Base-by-base conservation (phyloP, 306 rosid species). In the Hylodesmum podocarpum region DNA sequence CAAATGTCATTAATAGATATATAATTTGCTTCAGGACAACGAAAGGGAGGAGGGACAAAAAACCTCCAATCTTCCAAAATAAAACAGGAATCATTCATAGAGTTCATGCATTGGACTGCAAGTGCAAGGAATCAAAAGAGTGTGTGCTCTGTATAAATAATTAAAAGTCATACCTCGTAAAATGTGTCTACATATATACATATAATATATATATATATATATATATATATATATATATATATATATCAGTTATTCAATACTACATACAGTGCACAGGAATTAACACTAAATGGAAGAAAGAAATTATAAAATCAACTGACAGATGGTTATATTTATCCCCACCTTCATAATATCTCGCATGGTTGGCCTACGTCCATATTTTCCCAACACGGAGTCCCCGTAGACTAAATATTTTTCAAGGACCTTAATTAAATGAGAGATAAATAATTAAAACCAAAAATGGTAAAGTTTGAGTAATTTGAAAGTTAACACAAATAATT, bases 281-380 rank as follows among this genome's bases (percentile, higher is more conserved):
- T 37, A 25, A 46, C 47, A 74, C 31, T 0, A 2, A 81, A 75
- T 57, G 31, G 64, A 47, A 37, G 41, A 46, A 31, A 40, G 40
- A 49, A 70, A 58, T 31, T 31, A 22, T 61, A 34, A 63, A 63
- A 65, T 25, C n/a, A 70, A 75, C 41, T 15, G 2, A 63, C 47
- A 39, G 75, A 72, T 59, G 25, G 36, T 24, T 49, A 79, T 72
- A 14, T 18, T 36, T 18, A 70, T 33, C 36, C 88, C 29, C 62
- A 95, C 97, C 98, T 88, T 95, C 76, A 89, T 84, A 25, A 95
- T 82, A 27, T 95, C 97, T 61, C 98, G 91, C 18, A 95, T 66
- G 43, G 61, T 79, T 65, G 98, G 97, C 72, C 55, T 90, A 6
- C 24, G 84, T 53, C 98, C 98, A 74, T 95, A 86, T 85, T 75